Evolutionary conservation across 1,284 basidiomycete species (phyloP).

Genomic region (Caloboletus firmus): DNA sequence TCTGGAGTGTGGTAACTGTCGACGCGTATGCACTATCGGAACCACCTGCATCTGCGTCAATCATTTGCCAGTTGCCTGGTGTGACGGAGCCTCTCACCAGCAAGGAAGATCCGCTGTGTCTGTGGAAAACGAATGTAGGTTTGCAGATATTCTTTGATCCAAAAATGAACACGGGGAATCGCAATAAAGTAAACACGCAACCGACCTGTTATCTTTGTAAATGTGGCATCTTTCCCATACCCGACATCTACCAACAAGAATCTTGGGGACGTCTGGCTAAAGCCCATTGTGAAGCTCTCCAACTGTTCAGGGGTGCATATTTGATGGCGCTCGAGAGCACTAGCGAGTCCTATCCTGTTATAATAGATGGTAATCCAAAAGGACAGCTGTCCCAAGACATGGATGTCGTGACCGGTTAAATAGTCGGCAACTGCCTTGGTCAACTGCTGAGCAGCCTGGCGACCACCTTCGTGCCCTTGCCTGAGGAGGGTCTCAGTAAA

Average conservation of each 20-base stretch:
- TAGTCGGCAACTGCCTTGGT: slow-evolving; percentile 65
- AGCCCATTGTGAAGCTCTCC: slow-evolving; percentile 65
- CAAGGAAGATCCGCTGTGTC: slow-evolving; percentile 71
- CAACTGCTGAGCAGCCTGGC: slow-evolving; percentile 62
- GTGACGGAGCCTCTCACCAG: slow-evolving; percentile 44
- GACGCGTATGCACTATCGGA: slow-evolving; percentile 48
- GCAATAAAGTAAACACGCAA: not conserved
- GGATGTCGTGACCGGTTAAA: slow-evolving; percentile 57
- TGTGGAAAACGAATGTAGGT: slow-evolving; percentile 75
- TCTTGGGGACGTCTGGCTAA: slow-evolving; percentile 68
- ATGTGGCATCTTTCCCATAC: slow-evolving; percentile 58
- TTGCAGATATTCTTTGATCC: slow-evolving; percentile 64
- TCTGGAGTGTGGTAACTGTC: slow-evolving; percentile 52
- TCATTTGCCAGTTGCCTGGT: not conserved
- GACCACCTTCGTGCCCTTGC: slow-evolving; percentile 68
- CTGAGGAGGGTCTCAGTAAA: slow-evolving; percentile 58
- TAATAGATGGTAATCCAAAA: slow-evolving; percentile 74
- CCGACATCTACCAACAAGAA: slow-evolving; percentile 74
- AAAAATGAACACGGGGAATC: slow-evolving; percentile 1
- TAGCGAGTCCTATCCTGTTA: slow-evolving; percentile 56
- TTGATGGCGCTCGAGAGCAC: slow-evolving; percentile 49
- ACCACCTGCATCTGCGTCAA: slow-evolving; percentile 31
- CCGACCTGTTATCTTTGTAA: slow-evolving; percentile 74
- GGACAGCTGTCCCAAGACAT: slow-evolving; percentile 57
- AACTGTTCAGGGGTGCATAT: slow-evolving; percentile 64